Conservation (phyloP, 2,329 filamentous ascomycete species). For the Claviceps sp. region DNA sequence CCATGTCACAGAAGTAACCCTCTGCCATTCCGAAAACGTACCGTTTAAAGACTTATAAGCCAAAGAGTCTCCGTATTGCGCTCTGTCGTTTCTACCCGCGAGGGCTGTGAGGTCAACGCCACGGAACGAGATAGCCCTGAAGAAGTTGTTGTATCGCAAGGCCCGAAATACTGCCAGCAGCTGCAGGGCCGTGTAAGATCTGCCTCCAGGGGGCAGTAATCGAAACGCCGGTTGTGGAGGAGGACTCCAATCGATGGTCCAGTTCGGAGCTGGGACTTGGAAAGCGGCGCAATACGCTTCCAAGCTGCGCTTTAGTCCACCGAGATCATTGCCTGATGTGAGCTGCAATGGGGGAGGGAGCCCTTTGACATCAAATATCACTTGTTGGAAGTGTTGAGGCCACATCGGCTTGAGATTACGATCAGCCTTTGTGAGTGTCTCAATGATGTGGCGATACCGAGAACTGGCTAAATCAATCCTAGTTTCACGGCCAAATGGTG, state of each 20-base stretch:
- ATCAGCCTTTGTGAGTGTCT: constrained; percentile 39
- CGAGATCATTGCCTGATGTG: constrained; percentile 40
- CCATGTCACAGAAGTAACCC: not conserved
- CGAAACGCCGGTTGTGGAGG: constrained; percentile 38
- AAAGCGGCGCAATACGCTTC: constrained; percentile 43
- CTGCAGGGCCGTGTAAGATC: constrained; percentile 34
- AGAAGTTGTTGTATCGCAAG: constrained; percentile 45
- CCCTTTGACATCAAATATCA: constrained; percentile 38
- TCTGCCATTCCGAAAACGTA: constrained; percentile 15
- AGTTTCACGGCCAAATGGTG: constrained; percentile 29
- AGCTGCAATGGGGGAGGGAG: constrained; percentile 39
- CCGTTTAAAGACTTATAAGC: constrained; percentile 40
- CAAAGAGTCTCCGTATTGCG: constrained; percentile 30
- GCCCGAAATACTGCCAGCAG: constrained; percentile 43
- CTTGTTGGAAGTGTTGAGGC: constrained; percentile 41
- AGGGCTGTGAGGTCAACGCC: constrained; percentile 35
- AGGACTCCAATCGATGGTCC: constrained; percentile 33
- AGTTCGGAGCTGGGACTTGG: constrained; percentile 33
- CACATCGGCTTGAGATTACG: constrained; percentile 44
- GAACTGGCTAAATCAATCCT: constrained; percentile 40
- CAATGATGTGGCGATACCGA: constrained; percentile 40
- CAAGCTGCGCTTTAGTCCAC: constrained; percentile 39
- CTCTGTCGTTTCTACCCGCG: constrained; percentile 27
- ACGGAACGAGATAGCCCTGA: constrained; percentile 42
- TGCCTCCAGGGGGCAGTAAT: constrained; percentile 28